Evolutionary conservation across 306 rosid genomes (phyloP), one percentile per base, ranked within the genome.

Genomic region (Vigna nakashimae): DNA sequence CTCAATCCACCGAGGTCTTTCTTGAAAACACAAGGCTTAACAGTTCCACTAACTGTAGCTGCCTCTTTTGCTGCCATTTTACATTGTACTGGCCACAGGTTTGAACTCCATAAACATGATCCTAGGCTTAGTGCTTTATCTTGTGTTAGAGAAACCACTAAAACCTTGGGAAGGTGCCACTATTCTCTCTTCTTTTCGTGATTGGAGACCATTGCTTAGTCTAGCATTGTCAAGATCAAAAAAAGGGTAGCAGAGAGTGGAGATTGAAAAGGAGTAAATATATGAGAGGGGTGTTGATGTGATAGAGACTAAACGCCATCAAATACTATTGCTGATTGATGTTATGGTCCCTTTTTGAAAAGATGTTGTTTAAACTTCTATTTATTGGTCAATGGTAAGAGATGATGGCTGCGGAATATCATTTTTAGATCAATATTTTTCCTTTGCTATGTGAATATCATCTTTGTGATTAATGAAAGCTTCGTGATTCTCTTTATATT

Each of bases 91-190:
- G 66, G 88, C 92, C 7, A 86, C 91, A 1, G 94, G 93, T 18
- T 83, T 89, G 82, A 93, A 89, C 69, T 84, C 98, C 4, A 62
- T 90, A 2, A 87, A 91, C 84, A 75, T 91, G 63, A 89, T 86
- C 40, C 18, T 89, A 46, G 97, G 90, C 3, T 79, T 93, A 58
- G 18, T 89, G 36, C 59, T 89, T 28, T 93, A 91, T 46, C 75
- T 93, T 9, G 13, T 89, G 32, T 91, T 93, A 2, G 59, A 82
- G 8, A 88, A 87, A 8, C 78, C 98, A 20, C 38, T 88, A 45
- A 91, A 93, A 24, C 96, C 97, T 7, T 93, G 97, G 98, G 68
- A 80, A 69, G 93, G 92, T 0, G 81, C 85, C 2, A 82, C 83
- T 2, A 13, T 87, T 60, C 18, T 66, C 32, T 63, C 91, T 5